These are phyloP conservation scores for Coniosporium tulheliwenetii DNA, from an alignment of 2,329 filamentous ascomycete genomes.

Conservation along the genomic window DNA sequence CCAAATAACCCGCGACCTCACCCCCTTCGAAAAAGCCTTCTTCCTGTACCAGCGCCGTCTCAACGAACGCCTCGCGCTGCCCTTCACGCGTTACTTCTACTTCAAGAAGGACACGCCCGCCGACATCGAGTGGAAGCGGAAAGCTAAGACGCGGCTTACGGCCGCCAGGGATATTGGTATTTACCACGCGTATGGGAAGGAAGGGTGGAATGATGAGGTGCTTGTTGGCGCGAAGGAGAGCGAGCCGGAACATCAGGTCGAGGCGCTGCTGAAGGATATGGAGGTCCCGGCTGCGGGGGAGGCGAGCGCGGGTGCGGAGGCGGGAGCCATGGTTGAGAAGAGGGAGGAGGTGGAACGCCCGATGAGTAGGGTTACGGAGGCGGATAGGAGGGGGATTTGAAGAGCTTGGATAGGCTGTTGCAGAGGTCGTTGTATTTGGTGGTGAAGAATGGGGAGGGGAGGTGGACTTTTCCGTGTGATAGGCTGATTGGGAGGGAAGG, in stretches of 20 bases:
- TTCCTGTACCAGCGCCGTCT: slow-evolving; percentile 96
- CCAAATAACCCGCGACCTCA: slow-evolving; percentile 67
- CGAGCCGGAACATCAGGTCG: slow-evolving; percentile 46
- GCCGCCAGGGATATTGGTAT: slow-evolving; percentile 72
- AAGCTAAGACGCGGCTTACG: slow-evolving; percentile 60
- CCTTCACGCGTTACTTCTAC: slow-evolving; percentile 86
- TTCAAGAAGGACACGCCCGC: slow-evolving; percentile 79
- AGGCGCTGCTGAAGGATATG: slow-evolving; percentile 60
- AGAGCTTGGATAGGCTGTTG: slow-evolving; percentile 63
- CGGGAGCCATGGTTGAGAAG: slow-evolving; percentile 26
- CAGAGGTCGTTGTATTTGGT: slow-evolving; percentile 77
- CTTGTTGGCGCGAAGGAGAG: slow-evolving; percentile 56
- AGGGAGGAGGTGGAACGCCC: slow-evolving; percentile 57
- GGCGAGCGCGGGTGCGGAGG: slow-evolving; percentile 26
- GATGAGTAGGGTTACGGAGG: slow-evolving; percentile 55
- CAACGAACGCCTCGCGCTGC: slow-evolving; percentile 77
- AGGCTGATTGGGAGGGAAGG: slow-evolving; percentile 55
- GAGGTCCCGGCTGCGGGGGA: slow-evolving; percentile 27
- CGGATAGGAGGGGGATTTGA: slow-evolving; percentile 60
- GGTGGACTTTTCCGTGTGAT: slow-evolving; percentile 73
- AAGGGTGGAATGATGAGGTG: slow-evolving; percentile 86
- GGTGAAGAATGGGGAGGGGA: slow-evolving; percentile 54
- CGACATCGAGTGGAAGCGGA: slow-evolving; percentile 80
- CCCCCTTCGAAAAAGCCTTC: slow-evolving; percentile 80
- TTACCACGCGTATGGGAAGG: slow-evolving; percentile 58